These are phyloP conservation scores for Paraurostyla sp. DNA, from an alignment of 73 alveolate species.

Conservation along the genomic window DNA sequence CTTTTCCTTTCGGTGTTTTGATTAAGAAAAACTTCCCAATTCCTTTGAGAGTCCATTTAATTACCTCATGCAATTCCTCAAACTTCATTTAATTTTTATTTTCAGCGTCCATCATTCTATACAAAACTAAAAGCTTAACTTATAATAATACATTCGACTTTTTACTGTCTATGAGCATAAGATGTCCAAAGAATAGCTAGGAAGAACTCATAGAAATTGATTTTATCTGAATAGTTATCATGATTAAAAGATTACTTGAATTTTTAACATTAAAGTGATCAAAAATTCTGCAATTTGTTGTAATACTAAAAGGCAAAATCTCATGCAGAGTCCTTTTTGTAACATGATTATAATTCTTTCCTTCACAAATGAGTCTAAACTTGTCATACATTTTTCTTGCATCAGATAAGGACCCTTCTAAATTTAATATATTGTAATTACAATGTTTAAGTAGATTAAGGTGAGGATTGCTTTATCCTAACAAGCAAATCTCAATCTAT, in stretches of 20 bases:
- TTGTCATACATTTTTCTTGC: conserved; percentile 49
- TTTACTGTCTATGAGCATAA: conserved; percentile 38
- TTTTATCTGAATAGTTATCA: not conserved
- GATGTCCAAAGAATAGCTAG: conserved; percentile 46
- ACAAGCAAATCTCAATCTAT: not conserved
- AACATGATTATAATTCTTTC: conserved; percentile 31
- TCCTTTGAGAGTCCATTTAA: conserved; percentile 55
- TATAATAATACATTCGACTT: conserved; percentile 52
- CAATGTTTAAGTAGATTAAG: conserved; percentile 45
- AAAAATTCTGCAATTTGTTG: conserved; percentile 41
- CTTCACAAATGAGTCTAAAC: conserved; percentile 1
- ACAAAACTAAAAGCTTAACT: conserved; percentile 13
- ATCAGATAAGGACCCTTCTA: conserved; percentile 42
- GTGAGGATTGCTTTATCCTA: conserved; percentile 32
- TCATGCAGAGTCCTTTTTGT: conserved; percentile 43
- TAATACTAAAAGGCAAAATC: conserved; percentile 38
- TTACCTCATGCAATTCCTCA: conserved; percentile 50
- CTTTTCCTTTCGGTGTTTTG: conserved; percentile 41
- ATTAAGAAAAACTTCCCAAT: conserved; percentile 39
- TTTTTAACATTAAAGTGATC: conserved; percentile 24
- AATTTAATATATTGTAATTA: not conserved
- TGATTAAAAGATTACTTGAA: not conserved
- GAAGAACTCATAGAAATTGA: conserved; percentile 33
- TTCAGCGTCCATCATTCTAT: conserved; percentile 45
- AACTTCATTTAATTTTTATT: conserved; percentile 45